A percentile compares a stretch with the other conserved stretches of the same genome.
phyloP scores from a whole-genome alignment of 805 yeast species.

The Jamesozyma hellenica region DNA sequence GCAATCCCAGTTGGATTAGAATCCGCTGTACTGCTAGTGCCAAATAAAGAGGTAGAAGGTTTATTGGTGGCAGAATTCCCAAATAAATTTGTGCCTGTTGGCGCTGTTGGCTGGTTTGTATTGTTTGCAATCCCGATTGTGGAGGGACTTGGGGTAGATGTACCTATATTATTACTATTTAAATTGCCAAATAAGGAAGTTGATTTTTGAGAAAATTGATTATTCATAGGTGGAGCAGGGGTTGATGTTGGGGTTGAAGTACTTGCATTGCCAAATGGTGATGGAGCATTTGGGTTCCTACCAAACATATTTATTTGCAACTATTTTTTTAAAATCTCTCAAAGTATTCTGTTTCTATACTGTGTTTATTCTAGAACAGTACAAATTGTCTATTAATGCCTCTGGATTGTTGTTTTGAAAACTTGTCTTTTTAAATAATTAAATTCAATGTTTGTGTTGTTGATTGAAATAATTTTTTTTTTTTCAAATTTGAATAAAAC shows the following conservation, averaged over 20 bases:
- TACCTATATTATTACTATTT: slow-evolving; percentile 10
- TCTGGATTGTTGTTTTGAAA: too few species aligned
- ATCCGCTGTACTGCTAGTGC: slow-evolving; percentile 8
- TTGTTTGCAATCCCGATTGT: slow-evolving; percentile 23
- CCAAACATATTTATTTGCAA: slow-evolving; percentile 2
- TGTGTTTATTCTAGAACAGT: too few species aligned
- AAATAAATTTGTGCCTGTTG: slow-evolving; percentile 14
- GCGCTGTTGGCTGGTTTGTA: slow-evolving; percentile 1
- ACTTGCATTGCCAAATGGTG: slow-evolving; percentile 21
- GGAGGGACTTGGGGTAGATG: slow-evolving; percentile 24
- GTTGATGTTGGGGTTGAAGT: slow-evolving; percentile 29
- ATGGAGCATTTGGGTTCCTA: slow-evolving; percentile 15
- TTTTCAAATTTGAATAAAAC: not conserved
- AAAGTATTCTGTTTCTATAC: too few species aligned
- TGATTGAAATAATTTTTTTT: not conserved
- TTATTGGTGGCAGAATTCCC: slow-evolving; percentile 10
- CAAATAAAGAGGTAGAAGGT: slow-evolving; percentile 11
- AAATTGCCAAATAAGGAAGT: slow-evolving; percentile 18
- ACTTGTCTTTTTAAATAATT: too few species aligned
- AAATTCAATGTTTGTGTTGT: not conserved
- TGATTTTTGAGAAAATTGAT: slow-evolving; percentile 16
- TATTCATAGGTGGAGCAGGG: slow-evolving; percentile 19
- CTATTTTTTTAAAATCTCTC: too few species aligned
- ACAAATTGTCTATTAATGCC: too few species aligned
- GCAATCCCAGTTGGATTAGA: slow-evolving; percentile 3